A percentile compares a stretch with the other conserved stretches of the same genome.
phyloP scores from a whole-genome alignment of 2,329 filamentous ascomycete genomes.

The Sclerotinia glacialis region DNA sequence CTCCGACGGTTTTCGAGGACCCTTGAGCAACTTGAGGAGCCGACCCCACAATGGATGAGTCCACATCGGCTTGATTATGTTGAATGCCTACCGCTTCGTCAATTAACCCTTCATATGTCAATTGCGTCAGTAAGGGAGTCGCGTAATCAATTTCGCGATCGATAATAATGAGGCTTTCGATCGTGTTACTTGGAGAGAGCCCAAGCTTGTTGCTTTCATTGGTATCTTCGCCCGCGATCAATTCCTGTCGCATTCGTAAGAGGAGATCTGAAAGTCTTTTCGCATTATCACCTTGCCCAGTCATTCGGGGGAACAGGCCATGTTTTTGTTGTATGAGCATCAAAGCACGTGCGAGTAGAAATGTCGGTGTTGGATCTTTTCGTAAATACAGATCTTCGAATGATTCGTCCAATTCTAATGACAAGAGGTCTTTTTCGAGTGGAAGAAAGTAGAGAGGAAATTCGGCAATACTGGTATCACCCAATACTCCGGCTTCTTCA shows the following conservation, averaged over 20 bases:
- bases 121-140: conserved; percentile 85
- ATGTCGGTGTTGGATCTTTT: conserved; percentile 89
- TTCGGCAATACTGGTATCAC: conserved; percentile 85
- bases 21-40: conserved; percentile 56
- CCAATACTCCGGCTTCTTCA: conserved; percentile 88
- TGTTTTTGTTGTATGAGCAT: conserved; percentile 92
- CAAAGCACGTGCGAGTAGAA: conserved; percentile 82
- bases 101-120: conserved; percentile 94
- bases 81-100: conserved; percentile 91
- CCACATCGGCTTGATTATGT: conserved; percentile 89
- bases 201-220: conserved; percentile 60
- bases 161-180: conserved; percentile 90
- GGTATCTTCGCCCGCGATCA: conserved; percentile 73
- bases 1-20: conserved; percentile 54
- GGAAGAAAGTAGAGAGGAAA: conserved; percentile 88
- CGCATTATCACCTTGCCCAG: conserved; percentile 93
- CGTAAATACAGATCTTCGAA: conserved; percentile 85
- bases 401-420: conserved; percentile 82
- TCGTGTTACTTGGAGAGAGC: conserved; percentile 78
- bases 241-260: conserved; percentile 86
- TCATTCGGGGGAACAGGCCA: conserved; percentile 89
- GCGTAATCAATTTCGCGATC: conserved; percentile 94
- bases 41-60: conserved; percentile 83
- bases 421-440: conserved; percentile 85
- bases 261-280: conserved; percentile 84